phyloP scores from a whole-genome alignment of 805 yeast genomes.

The Candida odintsovae region DNA sequence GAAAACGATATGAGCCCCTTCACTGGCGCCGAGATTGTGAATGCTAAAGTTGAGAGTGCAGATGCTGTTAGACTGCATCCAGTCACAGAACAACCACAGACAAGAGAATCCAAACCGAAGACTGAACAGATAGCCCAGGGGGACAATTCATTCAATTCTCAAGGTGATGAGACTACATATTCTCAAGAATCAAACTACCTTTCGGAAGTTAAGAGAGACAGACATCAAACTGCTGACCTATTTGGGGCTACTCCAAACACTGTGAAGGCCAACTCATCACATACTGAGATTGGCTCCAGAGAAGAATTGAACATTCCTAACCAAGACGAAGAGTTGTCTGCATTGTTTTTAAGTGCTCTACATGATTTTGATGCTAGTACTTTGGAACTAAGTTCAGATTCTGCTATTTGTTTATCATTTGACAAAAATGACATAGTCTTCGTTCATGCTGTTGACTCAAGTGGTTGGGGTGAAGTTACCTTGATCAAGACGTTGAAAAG shows the following conservation, averaged over 20 bases:
- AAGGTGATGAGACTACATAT: slow-evolving; percentile 14
- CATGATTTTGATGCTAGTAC: slow-evolving; percentile 55
- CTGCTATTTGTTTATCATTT: slow-evolving; percentile 69
- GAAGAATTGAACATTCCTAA: background rate
- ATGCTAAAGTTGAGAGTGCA: slow-evolving; percentile 1
- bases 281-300: background rate
- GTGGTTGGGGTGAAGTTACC: slow-evolving; percentile 89
- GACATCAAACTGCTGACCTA: slow-evolving; percentile 48
- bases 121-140: background rate
- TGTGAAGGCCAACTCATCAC: background rate
- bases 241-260: background rate
- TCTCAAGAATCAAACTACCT: slow-evolving; percentile 28
- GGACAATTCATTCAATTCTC: slow-evolving; percentile 11
- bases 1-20: background rate
- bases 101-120: background rate
- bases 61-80: slow-evolving; percentile 1
- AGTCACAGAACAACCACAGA: background rate
- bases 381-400: slow-evolving; percentile 58
- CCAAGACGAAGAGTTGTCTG: slow-evolving; percentile 40
- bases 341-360: slow-evolving; percentile 49
- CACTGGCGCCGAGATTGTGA: background rate
- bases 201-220: slow-evolving; percentile 60
- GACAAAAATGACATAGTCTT: slow-evolving; percentile 66
- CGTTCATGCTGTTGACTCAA: slow-evolving; percentile 71
- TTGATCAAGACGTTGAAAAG: slow-evolving; percentile 53